These are phyloP conservation scores for Papiliotrema laurentii DNA, from an alignment of 1,284 basidiomycete genomes.

Conservation along the genomic window DNA sequence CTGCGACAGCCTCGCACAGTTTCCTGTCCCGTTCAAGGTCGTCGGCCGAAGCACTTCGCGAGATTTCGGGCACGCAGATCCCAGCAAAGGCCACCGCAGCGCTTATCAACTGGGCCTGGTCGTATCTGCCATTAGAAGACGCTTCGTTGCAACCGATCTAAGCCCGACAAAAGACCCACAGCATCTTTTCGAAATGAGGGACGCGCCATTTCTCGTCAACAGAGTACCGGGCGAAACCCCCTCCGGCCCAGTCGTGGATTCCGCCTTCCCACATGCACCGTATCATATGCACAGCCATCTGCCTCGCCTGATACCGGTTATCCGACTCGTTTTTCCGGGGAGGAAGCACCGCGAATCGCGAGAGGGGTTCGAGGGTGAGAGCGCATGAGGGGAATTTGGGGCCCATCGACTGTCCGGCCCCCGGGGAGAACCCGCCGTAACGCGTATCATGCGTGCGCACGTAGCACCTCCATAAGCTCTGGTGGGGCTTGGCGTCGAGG, in stretches of 20 bases:
- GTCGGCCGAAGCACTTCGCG: not conserved
- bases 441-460: conserved; percentile 28
- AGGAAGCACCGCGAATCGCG: conserved; percentile 19
- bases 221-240: conserved; percentile 51
- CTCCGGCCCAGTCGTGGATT: conserved; percentile 52
- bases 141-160: not conserved
- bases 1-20: conserved; percentile 31
- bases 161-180: conserved; percentile 32
- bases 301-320: conserved; percentile 12
- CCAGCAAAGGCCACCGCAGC: conserved; percentile 35
- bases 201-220: conserved; percentile 52
- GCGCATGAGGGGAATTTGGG: conserved; percentile 49
- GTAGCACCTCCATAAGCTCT: conserved; percentile 27
- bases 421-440: conserved; percentile 47
- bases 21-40: conserved; percentile 12
- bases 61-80: conserved; percentile 12
- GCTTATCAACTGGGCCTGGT: conserved; percentile 49
- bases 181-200: conserved; percentile 55
- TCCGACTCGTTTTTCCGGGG: conserved; percentile 26
- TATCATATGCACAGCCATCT: conserved; percentile 37
- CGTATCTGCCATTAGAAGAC: conserved; percentile 34
- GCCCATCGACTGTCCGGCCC: conserved; percentile 24
- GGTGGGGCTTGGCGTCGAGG: conserved; percentile 8
- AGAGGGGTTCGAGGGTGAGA: conserved; percentile 33
- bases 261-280: conserved; percentile 49